Evolutionary conservation across 495 filamentous ascomycete species (phyloP).

Genomic region (Cercophora scortea): DNA sequence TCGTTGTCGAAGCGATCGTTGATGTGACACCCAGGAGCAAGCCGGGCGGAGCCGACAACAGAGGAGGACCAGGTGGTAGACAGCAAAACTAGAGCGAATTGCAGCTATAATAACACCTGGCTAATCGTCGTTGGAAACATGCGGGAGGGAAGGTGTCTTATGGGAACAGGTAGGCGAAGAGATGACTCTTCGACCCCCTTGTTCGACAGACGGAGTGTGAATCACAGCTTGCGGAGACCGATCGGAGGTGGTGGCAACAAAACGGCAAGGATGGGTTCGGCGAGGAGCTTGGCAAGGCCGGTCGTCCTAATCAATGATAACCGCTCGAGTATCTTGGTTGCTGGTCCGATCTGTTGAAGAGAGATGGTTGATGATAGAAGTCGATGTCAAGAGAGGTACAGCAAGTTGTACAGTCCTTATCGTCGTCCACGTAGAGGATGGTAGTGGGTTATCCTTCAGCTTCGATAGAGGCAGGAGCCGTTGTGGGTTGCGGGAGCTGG

Average conservation of each 20-base stretch:
- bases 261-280: background rate
- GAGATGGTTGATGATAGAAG: background rate
- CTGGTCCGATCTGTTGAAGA: background rate
- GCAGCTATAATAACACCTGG: slow-evolving; percentile 32
- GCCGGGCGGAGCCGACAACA: background rate
- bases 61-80: slow-evolving; percentile 25
- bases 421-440: background rate
- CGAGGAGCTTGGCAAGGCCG: too few species aligned
- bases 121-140: slow-evolving; percentile 32
- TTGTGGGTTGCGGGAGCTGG: slow-evolving; percentile 13
- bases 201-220: slow-evolving; percentile 25
- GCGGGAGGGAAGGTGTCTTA: slow-evolving; percentile 23
- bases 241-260: slow-evolving; percentile 13
- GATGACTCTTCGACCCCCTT: slow-evolving; percentile 41
- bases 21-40: background rate
- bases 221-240: slow-evolving; percentile 22
- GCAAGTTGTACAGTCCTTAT: background rate
- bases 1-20: slow-evolving; percentile 2
- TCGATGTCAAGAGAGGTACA: background rate
- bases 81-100: slow-evolving; percentile 19
- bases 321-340: background rate
- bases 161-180: slow-evolving; percentile 38
- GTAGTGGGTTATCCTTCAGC: background rate
- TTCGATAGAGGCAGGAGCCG: background rate
- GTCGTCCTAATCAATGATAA: too few species aligned